Evolutionary conservation across 176 grass and related monocot species (phyloP).

Genomic region (Microstegium vimineum): DNA sequence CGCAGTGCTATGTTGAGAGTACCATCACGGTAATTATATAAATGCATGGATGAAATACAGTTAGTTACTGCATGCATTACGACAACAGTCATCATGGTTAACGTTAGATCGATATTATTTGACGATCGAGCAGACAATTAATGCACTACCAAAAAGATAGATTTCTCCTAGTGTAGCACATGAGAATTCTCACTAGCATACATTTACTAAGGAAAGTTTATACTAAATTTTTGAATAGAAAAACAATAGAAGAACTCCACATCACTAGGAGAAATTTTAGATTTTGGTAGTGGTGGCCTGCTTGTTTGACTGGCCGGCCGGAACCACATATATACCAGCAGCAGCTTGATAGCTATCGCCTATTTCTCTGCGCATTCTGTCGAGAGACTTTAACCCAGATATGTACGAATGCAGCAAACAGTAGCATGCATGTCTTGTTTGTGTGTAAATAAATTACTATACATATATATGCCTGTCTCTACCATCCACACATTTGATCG

Average conservation of each 20-base stretch:
- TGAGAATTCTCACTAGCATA: no score
- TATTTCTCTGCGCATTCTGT: slow-evolving; percentile 3
- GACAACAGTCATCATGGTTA: background rate
- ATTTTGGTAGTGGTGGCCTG: no score
- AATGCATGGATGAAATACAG: background rate
- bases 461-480: background rate
- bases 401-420: background rate
- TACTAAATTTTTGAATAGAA: no score
- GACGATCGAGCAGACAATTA: background rate
- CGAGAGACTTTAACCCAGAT: background rate
- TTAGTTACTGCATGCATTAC: background rate
- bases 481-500: no score
- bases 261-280: no score
- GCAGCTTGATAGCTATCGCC: background rate
- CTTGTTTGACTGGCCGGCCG: background rate
- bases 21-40: background rate
- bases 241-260: no score
- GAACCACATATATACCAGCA: background rate
- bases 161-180: no score
- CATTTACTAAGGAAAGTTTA: no score
- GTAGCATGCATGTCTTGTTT: background rate
- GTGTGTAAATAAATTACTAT: background rate
- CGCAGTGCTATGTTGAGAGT: background rate
- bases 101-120: background rate
- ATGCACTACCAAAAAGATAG: no score